A percentile compares a stretch with the other conserved stretches of the same genome.
Conservation (phyloP, 805 yeast genomes). For the Lachancea quebecensis region DNA sequence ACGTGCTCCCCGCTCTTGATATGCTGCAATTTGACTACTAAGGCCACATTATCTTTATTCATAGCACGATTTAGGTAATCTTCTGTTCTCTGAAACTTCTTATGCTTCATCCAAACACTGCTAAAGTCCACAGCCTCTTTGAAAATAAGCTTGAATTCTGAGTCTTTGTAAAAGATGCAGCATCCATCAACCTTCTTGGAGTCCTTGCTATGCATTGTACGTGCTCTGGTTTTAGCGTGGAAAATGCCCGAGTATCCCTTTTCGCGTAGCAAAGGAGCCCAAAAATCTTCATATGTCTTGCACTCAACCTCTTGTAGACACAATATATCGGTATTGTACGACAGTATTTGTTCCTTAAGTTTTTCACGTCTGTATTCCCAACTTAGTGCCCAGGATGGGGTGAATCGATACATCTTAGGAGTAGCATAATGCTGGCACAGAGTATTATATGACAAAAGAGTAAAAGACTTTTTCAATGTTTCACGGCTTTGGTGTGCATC, state of each 20-base stretch:
- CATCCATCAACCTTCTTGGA: slow-evolving; percentile 95
- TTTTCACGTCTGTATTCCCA: slow-evolving; percentile 86
- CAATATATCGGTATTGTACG: slow-evolving; percentile 63
- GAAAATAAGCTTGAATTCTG: slow-evolving; percentile 63
- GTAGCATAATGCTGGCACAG: slow-evolving; percentile 96
- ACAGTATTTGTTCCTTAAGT: slow-evolving; percentile 64
- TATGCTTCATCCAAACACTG: slow-evolving; percentile 69
- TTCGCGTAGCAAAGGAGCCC: slow-evolving; percentile 67
- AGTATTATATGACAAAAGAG: slow-evolving; percentile 82
- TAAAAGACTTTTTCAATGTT: slow-evolving; percentile 42
- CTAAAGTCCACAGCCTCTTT: slow-evolving; percentile 78
- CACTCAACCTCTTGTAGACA: slow-evolving; percentile 97
- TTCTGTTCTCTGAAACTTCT: slow-evolving; percentile 84
- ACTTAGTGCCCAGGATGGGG: slow-evolving; percentile 94
- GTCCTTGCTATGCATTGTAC: slow-evolving; percentile 75
- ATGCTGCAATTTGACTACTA: slow-evolving; percentile 69
- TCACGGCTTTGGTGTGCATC: slow-evolving; percentile 19
- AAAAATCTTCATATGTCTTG: slow-evolving; percentile 74
- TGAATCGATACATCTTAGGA: slow-evolving; percentile 81
- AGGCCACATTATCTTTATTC: slow-evolving; percentile 91
- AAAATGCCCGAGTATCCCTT: slow-evolving; percentile 77
- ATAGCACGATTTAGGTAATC: slow-evolving; percentile 94
- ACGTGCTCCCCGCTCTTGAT: slow-evolving; percentile 62
- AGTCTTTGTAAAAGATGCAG: slow-evolving; percentile 78
- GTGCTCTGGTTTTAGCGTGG: slow-evolving; percentile 85